Evolutionary conservation across 1,284 basidiomycete genomes (phyloP).

Genomic region (Microstroma glucosiphilum): DNA sequence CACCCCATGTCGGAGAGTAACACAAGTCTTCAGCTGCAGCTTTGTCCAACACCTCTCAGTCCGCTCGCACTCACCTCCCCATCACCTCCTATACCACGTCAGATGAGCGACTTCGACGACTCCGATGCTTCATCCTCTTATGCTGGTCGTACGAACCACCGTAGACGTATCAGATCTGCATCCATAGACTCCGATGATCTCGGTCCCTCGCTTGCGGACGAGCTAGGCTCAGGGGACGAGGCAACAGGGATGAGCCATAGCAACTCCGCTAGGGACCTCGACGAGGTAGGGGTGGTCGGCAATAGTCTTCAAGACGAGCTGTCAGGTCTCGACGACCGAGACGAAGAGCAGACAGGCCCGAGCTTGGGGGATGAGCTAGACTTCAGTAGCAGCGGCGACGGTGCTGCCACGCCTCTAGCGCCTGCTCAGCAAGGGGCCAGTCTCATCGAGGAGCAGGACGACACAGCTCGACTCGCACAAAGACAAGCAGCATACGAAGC

Average conservation of each 20-base stretch:
- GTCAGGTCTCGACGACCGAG: background rate
- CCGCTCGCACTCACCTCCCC: background rate
- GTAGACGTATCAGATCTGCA: background rate
- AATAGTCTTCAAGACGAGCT: background rate
- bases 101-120: constrained; percentile 1
- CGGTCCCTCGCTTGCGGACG: background rate
- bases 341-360: background rate
- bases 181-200: background rate
- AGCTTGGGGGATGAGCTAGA: background rate
- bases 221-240: background rate
- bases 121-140: background rate
- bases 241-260: background rate
- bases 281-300: background rate
- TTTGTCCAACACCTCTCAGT: no score
- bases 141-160: background rate
- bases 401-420: background rate
- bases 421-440: background rate
- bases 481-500: background rate
- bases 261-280: background rate
- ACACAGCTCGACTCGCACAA: background rate
- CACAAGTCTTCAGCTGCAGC: no score
- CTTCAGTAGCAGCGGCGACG: background rate
- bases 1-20: no score
- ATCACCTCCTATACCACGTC: background rate
- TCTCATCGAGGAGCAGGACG: background rate